phyloP scores from a whole-genome alignment of 139 green algal species.

The Chlorella sorokiniana region DNA sequence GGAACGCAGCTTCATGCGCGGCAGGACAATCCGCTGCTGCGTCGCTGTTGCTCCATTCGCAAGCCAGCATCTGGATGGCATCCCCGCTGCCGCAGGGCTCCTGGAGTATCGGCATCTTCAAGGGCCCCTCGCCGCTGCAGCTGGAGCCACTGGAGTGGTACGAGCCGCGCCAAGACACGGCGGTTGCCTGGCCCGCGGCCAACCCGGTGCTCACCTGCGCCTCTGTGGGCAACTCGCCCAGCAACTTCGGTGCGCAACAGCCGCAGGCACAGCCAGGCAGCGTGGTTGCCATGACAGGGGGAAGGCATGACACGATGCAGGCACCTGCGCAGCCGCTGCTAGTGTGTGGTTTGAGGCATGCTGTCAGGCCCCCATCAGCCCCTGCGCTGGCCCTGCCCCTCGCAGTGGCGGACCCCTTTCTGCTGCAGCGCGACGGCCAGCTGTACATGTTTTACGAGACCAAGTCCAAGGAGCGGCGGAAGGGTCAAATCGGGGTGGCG shows the following conservation, averaged over 20 bases:
- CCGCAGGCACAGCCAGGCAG: too few species aligned
- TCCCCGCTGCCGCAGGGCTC: constrained; percentile 1
- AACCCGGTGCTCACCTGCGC: constrained; percentile 44
- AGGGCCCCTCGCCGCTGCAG: constrained; percentile 25
- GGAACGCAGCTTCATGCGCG: background rate
- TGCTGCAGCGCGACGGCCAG: constrained; percentile 10
- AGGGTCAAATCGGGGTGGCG: constrained; percentile 49
- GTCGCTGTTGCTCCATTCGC: background rate
- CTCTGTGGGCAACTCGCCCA: constrained; percentile 26
- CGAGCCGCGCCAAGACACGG: constrained; percentile 12
- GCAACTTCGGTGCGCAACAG: constrained; percentile 28
- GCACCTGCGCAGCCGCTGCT: background rate
- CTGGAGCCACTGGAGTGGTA: constrained; percentile 9
- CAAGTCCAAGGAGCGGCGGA: constrained; percentile 36
- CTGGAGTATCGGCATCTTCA: constrained; percentile 37
- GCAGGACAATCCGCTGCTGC: too few species aligned
- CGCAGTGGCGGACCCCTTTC: constrained; percentile 29
- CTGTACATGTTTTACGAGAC: constrained; percentile 54
- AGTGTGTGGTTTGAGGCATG: background rate
- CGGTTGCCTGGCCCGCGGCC: constrained; percentile 22
- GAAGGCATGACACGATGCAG: background rate
- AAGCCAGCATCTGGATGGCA: background rate
- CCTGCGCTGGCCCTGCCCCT: too few species aligned
- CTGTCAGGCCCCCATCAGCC: background rate
- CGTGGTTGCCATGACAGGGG: too few species aligned